These are phyloP conservation scores for Gynochthodes officinalis DNA, from an alignment of 257 asterid species.

Conservation along the genomic window DNA sequence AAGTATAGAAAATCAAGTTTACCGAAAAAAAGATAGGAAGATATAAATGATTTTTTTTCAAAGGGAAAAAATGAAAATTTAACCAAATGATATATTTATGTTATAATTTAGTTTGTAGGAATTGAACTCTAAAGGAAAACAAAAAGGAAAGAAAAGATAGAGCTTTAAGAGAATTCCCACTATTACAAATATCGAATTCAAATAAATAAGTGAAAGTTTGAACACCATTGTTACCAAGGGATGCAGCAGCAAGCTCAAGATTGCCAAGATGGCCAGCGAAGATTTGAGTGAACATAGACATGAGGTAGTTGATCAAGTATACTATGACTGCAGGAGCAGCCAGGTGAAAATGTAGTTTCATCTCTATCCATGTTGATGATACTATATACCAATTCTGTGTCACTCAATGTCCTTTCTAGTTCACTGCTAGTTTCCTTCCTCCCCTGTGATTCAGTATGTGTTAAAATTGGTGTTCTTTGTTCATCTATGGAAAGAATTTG, in stretches of 20 bases:
- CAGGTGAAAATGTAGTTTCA: conserved; percentile 5
- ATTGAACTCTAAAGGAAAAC: neutral
- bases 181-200: too few relatives aligned
- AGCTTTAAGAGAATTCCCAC: neutral
- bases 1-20: too few relatives aligned
- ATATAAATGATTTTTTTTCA: too few relatives aligned
- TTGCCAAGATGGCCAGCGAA: conserved; percentile 26
- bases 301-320: conserved; percentile 21
- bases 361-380: conserved; percentile 19
- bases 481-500: conserved; percentile 2
- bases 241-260: conserved; percentile 28
- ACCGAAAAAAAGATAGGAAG: too few relatives aligned
- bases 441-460: neutral
- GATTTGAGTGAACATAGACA: conserved; percentile 20
- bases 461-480: neutral
- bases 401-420: conserved; percentile 4
- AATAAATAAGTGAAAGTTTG: conserved; percentile 17
- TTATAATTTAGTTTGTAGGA: neutral
- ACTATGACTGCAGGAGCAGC: conserved; percentile 26
- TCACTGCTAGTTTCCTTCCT: conserved; percentile 18
- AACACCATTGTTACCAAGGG: conserved; percentile 24
- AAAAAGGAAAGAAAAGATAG: too few relatives aligned
- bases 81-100: too few relatives aligned
- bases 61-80: neutral
- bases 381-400: conserved; percentile 10